Conservation (phyloP, 2,329 filamentous ascomycete genomes). For the Pseudogymnoascus sp. region DNA sequence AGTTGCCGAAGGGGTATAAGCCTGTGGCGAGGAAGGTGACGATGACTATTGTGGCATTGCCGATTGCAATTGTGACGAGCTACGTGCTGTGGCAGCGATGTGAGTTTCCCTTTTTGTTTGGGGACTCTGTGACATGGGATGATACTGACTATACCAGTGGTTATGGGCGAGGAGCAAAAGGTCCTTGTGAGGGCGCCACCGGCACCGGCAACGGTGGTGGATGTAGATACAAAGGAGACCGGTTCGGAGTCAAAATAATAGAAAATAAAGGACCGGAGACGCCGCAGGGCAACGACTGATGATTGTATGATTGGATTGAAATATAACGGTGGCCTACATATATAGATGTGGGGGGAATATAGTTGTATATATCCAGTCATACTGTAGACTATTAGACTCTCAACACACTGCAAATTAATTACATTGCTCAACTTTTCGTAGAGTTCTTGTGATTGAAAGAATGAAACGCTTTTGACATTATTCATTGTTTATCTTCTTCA, state of each 20-base stretch:
- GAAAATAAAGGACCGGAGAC: neutral
- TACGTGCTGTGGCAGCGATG: conserved; percentile 30
- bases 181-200: conserved; percentile 14
- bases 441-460: neutral
- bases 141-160: conserved; percentile 14
- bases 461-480: conserved; percentile 8
- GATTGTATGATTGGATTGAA: conserved; percentile 7
- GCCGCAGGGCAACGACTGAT: neutral
- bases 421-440: neutral
- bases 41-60: conserved; percentile 29
- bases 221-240: neutral
- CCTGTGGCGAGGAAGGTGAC: conserved; percentile 27
- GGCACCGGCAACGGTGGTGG: neutral
- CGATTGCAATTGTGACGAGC: conserved; percentile 30
- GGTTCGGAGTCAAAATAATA: neutral
- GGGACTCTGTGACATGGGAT: neutral
- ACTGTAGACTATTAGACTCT: conserved; percentile 8
- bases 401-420: conserved; percentile 4
- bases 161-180: conserved; percentile 23
- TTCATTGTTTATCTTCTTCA: conserved; percentile 8
- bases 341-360: conserved; percentile 7
- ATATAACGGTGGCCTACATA: neutral
- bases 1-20: conserved; percentile 27
- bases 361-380: conserved; percentile 9
- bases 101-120: conserved; percentile 18